phyloP scores from a whole-genome alignment of 495 filamentous ascomycete species.

The Ramalina intermedia region DNA sequence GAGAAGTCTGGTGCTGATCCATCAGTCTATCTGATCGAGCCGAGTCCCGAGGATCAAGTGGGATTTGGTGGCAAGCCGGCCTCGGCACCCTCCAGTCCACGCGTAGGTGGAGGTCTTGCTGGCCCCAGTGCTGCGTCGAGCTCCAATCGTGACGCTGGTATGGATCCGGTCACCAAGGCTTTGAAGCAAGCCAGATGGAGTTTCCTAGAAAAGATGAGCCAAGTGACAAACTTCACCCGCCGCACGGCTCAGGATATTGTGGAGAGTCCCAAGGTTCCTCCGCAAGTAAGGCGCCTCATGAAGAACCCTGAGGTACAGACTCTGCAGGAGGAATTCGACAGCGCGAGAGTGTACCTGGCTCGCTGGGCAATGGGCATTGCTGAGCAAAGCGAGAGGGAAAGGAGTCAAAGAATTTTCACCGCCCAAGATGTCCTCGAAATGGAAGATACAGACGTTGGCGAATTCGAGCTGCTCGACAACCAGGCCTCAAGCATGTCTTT shows the following conservation, averaged over 20 bases:
- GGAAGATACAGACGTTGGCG: conserved; percentile 84
- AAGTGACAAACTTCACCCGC: conserved; percentile 89
- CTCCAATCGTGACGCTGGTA: conserved; percentile 50
- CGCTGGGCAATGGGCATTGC: conserved; percentile 98
- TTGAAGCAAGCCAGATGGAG: conserved; percentile 95
- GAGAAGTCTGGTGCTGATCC: conserved; percentile 73
- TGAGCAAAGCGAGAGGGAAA: conserved; percentile 82
- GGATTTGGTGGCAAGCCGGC: conserved; percentile 57
- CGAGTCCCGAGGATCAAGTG: conserved; percentile 64
- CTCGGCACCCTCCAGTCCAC: conserved; percentile 21
- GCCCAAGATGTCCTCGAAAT: conserved; percentile 84
- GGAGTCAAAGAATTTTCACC: conserved; percentile 77
- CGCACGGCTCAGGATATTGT: conserved; percentile 82
- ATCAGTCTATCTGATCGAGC: conserved; percentile 83
- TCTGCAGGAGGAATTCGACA: conserved; percentile 91
- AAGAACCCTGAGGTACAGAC: conserved; percentile 91
- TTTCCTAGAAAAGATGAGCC: conserved; percentile 84
- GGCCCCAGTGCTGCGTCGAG: conserved; percentile 18
- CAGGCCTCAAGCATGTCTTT: conserved; percentile 57
- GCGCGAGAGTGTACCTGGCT: conserved; percentile 81
- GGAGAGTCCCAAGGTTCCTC: conserved; percentile 76
- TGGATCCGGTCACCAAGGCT: conserved; percentile 91
- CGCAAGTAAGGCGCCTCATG: conserved; percentile 72
- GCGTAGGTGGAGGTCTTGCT: conserved; percentile 26
- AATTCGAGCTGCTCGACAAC: conserved; percentile 86